A percentile compares a stretch with the other conserved stretches of the same genome.
Conservation (phyloP, 75 land plant species). For the Azolla pinnata region DNA sequence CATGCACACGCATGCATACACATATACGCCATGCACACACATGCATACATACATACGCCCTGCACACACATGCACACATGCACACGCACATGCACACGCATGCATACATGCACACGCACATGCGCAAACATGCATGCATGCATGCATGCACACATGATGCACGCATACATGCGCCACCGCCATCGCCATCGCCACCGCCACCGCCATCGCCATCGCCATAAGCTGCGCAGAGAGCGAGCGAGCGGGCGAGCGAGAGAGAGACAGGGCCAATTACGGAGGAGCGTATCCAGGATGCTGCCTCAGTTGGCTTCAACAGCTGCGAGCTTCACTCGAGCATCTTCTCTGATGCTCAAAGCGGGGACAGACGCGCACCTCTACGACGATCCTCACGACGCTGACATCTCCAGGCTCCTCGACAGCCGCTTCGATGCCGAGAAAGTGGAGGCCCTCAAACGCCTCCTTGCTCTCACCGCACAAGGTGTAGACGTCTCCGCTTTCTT, state of each 20-base stretch:
- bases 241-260: not conserved
- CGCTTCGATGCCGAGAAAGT: slow-evolving; percentile 80
- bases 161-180: not conserved
- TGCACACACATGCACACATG: no score
- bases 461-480: slow-evolving; percentile 92
- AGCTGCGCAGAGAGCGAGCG: not conserved
- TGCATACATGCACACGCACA: no score
- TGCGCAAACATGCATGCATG: no score
- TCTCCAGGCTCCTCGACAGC: slow-evolving; percentile 78
- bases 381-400: slow-evolving; percentile 89
- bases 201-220: not conserved
- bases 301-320: slow-evolving; percentile 77
- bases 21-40: no score
- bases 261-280: not conserved
- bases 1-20: no score
- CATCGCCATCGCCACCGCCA: not conserved
- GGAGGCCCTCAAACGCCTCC: slow-evolving; percentile 85
- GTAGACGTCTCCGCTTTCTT: slow-evolving; percentile 87
- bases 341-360: slow-evolving; percentile 76
- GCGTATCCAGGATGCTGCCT: slow-evolving; percentile 44
- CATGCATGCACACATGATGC: not conserved
- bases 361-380: slow-evolving; percentile 94
- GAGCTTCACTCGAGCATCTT: slow-evolving; percentile 63
- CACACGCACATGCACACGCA: no score
- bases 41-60: no score